Base-by-base conservation (phyloP, 768 basidiomycete genomes). In the Lentinula aciculospora region DNA sequence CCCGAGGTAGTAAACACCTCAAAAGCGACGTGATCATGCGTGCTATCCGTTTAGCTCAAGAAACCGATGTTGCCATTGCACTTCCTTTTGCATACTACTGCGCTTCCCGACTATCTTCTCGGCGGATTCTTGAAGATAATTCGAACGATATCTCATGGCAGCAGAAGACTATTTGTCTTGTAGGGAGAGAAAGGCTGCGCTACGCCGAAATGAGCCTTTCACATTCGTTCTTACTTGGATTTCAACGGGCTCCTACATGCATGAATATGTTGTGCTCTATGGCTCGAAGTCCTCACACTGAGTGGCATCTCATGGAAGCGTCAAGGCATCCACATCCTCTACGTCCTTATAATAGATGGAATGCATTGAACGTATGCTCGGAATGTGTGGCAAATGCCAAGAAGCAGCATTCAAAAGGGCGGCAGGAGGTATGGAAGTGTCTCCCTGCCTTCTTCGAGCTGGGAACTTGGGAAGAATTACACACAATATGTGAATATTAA, bases 11-110 rank as follows among this genome's bases (percentile, higher is more conserved):
- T 67, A 63, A 48, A 27, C 64, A 61, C 53, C 73, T 73, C 59
- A 72, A 72, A 59, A 71, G 72, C 47, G 74, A 75, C 47, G 70
- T 72, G 23, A 62, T 79, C 57, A 76, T 77, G 72, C 74, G 73
- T 15, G 71, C 75, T 5, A 76, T 81, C 53, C 57, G 66, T 32
- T 73, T 83, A 32, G 80, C 77, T 0, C 72, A 71, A 45, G 69
- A 72, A 32, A 76, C 68, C 49, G 66, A 72, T 54, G 64, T 80
- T 15, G 71, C 68, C 17, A 66, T 69, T 17, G 65, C 77, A 19
- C 69, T 83, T 3, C 81, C 81, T 0, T 79, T 79, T 61, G 74
- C 76, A 0, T 81, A 73, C 63, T 81, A 82, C 65, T 77, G 77
- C 64, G 67, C 81, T 37, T 76, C 78, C 9, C 74, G 75, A 9